Evolutionary conservation across 1,284 basidiomycete species (phyloP), one percentile per base, ranked within the genome.

Genomic region (Ceratobasidium sp.): DNA sequence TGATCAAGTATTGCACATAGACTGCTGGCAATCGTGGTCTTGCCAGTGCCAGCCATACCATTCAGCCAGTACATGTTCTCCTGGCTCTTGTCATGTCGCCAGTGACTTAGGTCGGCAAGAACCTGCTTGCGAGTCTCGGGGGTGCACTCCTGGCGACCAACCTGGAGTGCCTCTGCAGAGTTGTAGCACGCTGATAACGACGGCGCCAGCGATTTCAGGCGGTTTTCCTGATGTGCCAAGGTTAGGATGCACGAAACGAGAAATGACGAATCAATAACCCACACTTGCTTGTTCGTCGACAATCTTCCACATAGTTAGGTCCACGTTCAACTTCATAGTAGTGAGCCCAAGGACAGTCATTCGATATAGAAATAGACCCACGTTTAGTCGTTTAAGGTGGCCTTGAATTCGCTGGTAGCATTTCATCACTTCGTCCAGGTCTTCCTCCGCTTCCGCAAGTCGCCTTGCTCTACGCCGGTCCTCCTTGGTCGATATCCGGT

Each of bases 21-120:
- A 27, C 15, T 42, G 12, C 43, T 20, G 8, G 75, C 72, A 35
- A 76, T 73, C 3, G 47, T 50, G 6, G 47, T 50, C 22, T 50
- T 76, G 5, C 75, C 75, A 15, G 40, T 43, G n/a, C 47, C 56
- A 20, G 56, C 56, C 56, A 62, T 62, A 13, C 58, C 58, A n/a
- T 49, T 62, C n/a, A 62, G n/a, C 43, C 43, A 62, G 58, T 34
- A 62, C 15, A 62, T 20, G 15, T 32, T 45, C 29, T 29, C 25
- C 4, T 42, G 15, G 8, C 34, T 12, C 13, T 34, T 15, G 17
- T 43, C 31, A 27, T 47, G 12, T 40, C 15, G 8, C 56, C 56
- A 60, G 5, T 5, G 25, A 10, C 22, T 32, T 15, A 64, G 60
- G 20, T 50, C 22, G 25, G 32, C 10, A 0, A 64, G 12, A 5